These are phyloP conservation scores for Cystobasidiaceae sp. DNA, from an alignment of 1,284 basidiomycete species.

Conservation along the genomic window DNA sequence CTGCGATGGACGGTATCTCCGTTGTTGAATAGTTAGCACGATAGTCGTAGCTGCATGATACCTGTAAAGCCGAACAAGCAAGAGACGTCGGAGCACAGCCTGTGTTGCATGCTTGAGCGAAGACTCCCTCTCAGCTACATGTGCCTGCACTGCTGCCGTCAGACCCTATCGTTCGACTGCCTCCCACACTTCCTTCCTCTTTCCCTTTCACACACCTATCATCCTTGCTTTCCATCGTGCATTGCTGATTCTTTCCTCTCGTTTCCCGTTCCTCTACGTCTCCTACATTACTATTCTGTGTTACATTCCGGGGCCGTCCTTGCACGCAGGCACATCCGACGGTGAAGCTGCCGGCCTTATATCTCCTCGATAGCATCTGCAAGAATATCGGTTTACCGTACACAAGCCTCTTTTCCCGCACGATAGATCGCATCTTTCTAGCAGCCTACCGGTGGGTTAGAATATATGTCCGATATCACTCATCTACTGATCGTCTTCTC, in stretches of 20 bases:
- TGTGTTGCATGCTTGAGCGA: no score
- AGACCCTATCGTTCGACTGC: not conserved
- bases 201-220: not conserved
- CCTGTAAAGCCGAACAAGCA: no score
- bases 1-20: no score
- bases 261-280: not conserved
- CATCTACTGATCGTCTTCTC: not conserved
- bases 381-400: slow-evolving; percentile 86
- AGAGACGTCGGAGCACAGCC: no score
- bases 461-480: not conserved
- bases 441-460: slow-evolving; percentile 60
- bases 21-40: no score
- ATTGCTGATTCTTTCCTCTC: no score
- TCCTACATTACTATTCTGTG: not conserved
- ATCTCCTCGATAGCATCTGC: slow-evolving; percentile 91
- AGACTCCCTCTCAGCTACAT: no score
- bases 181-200: not conserved
- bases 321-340: slow-evolving; percentile 52
- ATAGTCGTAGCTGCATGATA: no score
- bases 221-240: not conserved
- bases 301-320: not conserved
- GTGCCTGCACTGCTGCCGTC: no score
- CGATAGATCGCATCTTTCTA: slow-evolving; percentile 58
- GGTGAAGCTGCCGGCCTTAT: slow-evolving; percentile 89
- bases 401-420: slow-evolving; percentile 54